phyloP scores from a whole-genome alignment of 177 flowering plant species.

The Vitis hybrid region DNA sequence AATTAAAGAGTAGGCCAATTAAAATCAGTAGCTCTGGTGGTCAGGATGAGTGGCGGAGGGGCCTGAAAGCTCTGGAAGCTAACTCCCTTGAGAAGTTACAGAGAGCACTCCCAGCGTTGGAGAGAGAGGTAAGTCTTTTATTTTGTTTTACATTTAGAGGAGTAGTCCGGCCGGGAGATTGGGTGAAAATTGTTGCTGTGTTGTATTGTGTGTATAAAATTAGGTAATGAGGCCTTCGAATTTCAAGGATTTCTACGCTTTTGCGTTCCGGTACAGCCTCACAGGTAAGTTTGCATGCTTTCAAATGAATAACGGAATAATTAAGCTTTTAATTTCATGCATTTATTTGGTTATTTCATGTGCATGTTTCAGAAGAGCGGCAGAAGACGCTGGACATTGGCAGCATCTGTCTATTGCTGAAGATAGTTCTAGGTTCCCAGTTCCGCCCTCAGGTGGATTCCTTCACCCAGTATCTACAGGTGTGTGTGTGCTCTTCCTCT shows the following conservation, averaged over 20 bases:
- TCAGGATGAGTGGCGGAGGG: conserved; percentile 81
- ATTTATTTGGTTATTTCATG: no score
- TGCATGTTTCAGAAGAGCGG: conserved; percentile 56
- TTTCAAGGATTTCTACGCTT: conserved; percentile 66
- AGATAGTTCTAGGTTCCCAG: conserved; percentile 58
- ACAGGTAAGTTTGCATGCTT: conserved; percentile 47
- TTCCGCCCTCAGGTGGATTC: conserved; percentile 55
- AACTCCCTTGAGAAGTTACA: conserved; percentile 52
- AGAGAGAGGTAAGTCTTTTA: conserved; percentile 54
- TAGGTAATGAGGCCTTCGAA: conserved; percentile 54
- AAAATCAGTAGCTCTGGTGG: neutral
- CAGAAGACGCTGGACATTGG: conserved; percentile 79
- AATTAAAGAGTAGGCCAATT: no score
- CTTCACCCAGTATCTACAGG: conserved; percentile 63
- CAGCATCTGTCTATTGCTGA: conserved; percentile 61
- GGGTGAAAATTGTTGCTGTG: neutral
- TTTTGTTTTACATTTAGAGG: neutral
- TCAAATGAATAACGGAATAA: no score
- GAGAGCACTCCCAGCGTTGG: conserved; percentile 56
- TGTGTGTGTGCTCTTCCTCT: conserved; percentile 15
- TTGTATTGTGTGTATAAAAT: neutral
- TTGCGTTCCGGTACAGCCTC: conserved; percentile 69
- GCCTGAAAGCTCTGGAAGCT: conserved; percentile 55
- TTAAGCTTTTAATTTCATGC: no score
- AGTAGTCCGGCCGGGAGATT: neutral